Base-by-base conservation (phyloP, 148 eudicot species). In the Tetragonia tetragonoides region DNA sequence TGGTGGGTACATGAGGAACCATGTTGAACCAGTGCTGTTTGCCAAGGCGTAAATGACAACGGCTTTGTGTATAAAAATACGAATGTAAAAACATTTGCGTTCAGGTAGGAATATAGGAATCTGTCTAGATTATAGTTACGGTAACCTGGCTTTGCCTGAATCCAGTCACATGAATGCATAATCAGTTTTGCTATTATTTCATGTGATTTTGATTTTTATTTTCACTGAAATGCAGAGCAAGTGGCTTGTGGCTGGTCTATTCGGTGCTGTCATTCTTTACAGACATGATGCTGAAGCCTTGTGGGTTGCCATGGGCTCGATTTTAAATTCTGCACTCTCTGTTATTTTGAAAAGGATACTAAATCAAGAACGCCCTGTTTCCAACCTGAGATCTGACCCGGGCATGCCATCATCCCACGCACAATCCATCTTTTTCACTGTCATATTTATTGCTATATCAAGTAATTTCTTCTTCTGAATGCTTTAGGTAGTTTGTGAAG, bases 401-500 rank as follows among this genome's bases (percentile, higher is more conserved):
- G 99, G 99, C 77, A 95, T 95, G 99, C 99, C 97, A 34, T 95
- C 99, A 40, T 87, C 97, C 21, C 99, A 93, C 80, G 94, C 97
- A 2, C 99, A 95, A 49, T 87, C 97, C 78, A 84, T 95, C 82
- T 90, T 86, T 76, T 95, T 73, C 51, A 24, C 75, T 17, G 77
- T 78, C 68, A n/a, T 80, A 46, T 90, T 91, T 78, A 34, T 83
- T 61, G 70, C 70, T 82, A 28, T 85, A n/a, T 88, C 99, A 82
- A 72, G 98, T 92, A 87, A 87, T 44, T 77, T 49, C 83, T 84
- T 74, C 73, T 56, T 67, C 39, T 49, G 18, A 51, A 51, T 18
- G 10, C 5, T 12, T 74, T 14, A 28, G 23, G 42, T 54, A 38
- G 61, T 73, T 72, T 14, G 49, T 37, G 18, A 23, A 9, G 42